A percentile compares a stretch with the other conserved stretches of the same genome.
phyloP scores from a whole-genome alignment of 129 eudicot species.

The Dittrichia graveolens region DNA sequence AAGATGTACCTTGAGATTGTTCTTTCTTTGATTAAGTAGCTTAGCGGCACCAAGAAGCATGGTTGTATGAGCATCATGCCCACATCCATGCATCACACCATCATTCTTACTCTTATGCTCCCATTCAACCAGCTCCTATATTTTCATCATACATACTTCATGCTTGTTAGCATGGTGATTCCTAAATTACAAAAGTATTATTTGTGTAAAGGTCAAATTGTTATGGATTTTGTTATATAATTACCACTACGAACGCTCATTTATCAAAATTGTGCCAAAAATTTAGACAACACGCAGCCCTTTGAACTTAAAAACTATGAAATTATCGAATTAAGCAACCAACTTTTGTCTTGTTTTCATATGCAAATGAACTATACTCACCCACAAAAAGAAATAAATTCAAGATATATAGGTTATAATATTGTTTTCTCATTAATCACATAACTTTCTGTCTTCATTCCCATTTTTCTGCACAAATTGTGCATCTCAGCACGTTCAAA shows the following conservation, averaged over 20 bases:
- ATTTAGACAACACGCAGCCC: no score
- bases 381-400: not conserved
- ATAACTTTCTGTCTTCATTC: constrained; percentile 62
- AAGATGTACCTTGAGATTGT: constrained; percentile 57
- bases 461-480: constrained; percentile 53
- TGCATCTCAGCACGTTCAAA: constrained; percentile 75
- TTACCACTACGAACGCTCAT: not conserved
- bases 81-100: constrained; percentile 91
- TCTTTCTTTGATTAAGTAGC: constrained; percentile 58
- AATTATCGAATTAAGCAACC: constrained; percentile 44
- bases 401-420: not conserved
- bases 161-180: not conserved
- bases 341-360: constrained; percentile 51
- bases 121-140: constrained; percentile 87
- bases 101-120: constrained; percentile 69
- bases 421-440: constrained; percentile 44
- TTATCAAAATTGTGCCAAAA: no score
- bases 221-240: not conserved
- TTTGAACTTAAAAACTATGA: no score
- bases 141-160: not conserved
- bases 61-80: constrained; percentile 93
- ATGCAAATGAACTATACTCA: no score
- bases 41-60: constrained; percentile 98
- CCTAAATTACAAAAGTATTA: not conserved
- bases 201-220: not conserved